Evolutionary conservation across 192 early-diverging fungal genomes (phyloP), one percentile per base, ranked within the genome.

Genomic region (Umbelopsis isabellina): DNA sequence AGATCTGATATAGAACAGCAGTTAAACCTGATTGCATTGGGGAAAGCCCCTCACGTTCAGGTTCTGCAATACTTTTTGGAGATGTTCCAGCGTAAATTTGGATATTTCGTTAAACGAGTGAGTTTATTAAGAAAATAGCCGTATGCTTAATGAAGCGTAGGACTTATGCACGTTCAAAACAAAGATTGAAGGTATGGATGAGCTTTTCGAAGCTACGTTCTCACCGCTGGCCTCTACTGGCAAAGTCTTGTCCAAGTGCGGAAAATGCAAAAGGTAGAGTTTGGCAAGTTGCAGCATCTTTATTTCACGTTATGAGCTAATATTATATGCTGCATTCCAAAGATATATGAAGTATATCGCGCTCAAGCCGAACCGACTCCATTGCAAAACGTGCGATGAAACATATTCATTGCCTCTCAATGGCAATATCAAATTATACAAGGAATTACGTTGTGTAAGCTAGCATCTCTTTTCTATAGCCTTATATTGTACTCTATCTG

Each of bases 171-270:
- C 6, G 10, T 22, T 5, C 51, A 15, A 48, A 16, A 2, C 22
- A 27, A 66, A 78, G 76, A 74, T 84, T 70, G 61, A 69, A 27
- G 58, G 65, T 3, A 83, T 83, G 83, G 83, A 85, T 68, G 72
- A 83, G 61, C 47, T 85, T 6, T 85, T 85, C 67, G 84, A 85
- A 71, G 84, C 84, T 2, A 83, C 84, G 4, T 85, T 87, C 41
- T 86, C 85, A 3, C 73, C 86, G 21, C 49, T 85, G 13, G 75
- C 84, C 30, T 67, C 72, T 23, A 81, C 84, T 0, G 84, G 84
- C 15, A 77, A 78, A 67, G 41, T 72, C 2, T 21, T 85, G 12
- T 84, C 85, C 18, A 86, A 80, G 37, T 85, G 84, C 52, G 84
- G 84, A 44, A 82, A 75, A 69, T 85, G 84, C 64, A 77, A 75